phyloP scores from a whole-genome alignment of 441 rosid species.

The Raphanus hybrid region DNA sequence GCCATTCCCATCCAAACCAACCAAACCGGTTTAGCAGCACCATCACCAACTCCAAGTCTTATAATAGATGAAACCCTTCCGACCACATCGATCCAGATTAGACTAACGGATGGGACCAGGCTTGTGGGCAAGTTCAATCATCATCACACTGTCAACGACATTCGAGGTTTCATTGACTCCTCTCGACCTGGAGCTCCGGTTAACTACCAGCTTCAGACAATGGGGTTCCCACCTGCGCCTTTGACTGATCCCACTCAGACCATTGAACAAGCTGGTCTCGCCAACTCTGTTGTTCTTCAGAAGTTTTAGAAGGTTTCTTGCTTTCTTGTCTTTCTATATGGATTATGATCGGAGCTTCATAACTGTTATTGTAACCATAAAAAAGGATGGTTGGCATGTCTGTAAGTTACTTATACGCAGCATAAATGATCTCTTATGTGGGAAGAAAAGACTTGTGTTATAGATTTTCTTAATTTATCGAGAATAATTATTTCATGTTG shows the following conservation, averaged over 20 bases:
- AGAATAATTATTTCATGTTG: background rate
- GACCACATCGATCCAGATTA: slow-evolving; percentile 82
- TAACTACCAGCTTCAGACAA: slow-evolving; percentile 79
- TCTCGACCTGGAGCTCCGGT: slow-evolving; percentile 67
- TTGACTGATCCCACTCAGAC: slow-evolving; percentile 67
- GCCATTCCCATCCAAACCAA: slow-evolving; percentile 47
- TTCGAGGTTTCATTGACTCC: slow-evolving; percentile 69
- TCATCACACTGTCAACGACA: slow-evolving; percentile 69
- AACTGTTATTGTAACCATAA: slow-evolving; percentile 32
- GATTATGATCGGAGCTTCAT: background rate
- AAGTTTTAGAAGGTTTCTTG: slow-evolving; percentile 49
- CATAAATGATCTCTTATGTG: slow-evolving; percentile 7
- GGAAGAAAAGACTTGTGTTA: slow-evolving; percentile 21
- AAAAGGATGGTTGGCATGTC: slow-evolving; percentile 22
- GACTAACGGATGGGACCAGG: slow-evolving; percentile 88
- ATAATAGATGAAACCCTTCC: slow-evolving; percentile 72
- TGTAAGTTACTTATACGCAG: slow-evolving; percentile 35
- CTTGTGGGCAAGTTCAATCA: slow-evolving; percentile 69
- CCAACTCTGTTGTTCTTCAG: slow-evolving; percentile 90
- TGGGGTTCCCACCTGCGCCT: slow-evolving; percentile 93
- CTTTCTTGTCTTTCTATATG: background rate
- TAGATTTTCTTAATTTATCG: slow-evolving; percentile 8
- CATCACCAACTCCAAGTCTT: slow-evolving; percentile 37
- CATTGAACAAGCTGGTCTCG: slow-evolving; percentile 81
- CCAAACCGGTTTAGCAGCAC: slow-evolving; percentile 11